phyloP scores from a whole-genome alignment of 768 basidiomycete species.

The Podaxis sp. region DNA sequence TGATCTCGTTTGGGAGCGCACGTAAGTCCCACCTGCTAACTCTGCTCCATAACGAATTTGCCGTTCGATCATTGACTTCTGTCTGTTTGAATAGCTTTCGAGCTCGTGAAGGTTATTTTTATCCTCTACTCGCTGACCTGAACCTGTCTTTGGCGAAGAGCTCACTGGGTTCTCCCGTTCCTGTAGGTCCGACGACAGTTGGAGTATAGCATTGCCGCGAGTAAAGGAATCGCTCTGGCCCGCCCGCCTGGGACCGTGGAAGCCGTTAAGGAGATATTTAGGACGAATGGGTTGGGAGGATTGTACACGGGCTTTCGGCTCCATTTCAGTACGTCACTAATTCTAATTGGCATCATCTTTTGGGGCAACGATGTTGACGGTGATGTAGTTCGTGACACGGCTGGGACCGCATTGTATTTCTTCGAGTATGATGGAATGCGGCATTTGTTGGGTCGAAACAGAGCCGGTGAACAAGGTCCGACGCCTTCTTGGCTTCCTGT shows the following conservation, averaged over 20 bases:
- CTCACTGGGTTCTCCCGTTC: constrained; percentile 9
- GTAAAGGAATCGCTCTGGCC: constrained; percentile 63
- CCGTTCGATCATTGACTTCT: constrained; percentile 2
- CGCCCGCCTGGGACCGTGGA: constrained; percentile 79
- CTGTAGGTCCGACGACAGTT: constrained; percentile 85
- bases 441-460: constrained; percentile 75
- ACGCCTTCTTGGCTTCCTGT: constrained; percentile 88
- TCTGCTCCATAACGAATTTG: not conserved
- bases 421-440: constrained; percentile 93
- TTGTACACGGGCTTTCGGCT: constrained; percentile 83
- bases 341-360: constrained; percentile 4
- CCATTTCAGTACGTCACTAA: constrained; percentile 64
- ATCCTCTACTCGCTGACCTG: not conserved
- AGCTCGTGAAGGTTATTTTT: constrained; percentile 81
- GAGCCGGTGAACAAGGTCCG: constrained; percentile 76
- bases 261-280: constrained; percentile 79
- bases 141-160: not conserved
- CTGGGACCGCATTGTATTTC: constrained; percentile 90
- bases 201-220: constrained; percentile 87
- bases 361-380: constrained; percentile 4
- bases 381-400: constrained; percentile 75
- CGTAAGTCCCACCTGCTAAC: constrained; percentile 53
- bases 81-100: constrained; percentile 61
- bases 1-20: constrained; percentile 87
- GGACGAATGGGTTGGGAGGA: constrained; percentile 56